Evolutionary conservation across 257 asterid species (phyloP), one percentile per base, ranked within the genome.

Genomic region (Solanum ossicruentum): DNA sequence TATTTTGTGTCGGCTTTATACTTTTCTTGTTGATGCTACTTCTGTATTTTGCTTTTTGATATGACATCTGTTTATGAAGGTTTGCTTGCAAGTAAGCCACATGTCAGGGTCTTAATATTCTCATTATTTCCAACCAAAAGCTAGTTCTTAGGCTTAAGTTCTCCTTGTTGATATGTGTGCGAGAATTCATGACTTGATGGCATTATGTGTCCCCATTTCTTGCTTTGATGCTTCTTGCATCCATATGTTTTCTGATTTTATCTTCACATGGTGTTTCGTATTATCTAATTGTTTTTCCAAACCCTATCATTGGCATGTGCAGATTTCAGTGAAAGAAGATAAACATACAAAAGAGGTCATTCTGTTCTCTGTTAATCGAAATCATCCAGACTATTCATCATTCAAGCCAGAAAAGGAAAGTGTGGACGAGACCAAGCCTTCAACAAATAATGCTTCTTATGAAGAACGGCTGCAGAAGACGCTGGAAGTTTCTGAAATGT

Each of bases 301-400:
- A 82, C 84, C 83, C 83, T 82, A 88, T 26, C 63, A 51, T 84
- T 84, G 87, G 87, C 88, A 73, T 89, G 82, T 17, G 55, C 93
- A 96, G 99, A 93, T 96, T 88, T 88, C 94, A 3, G 95, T 90
- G 79, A 96, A 96, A 90, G 98, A 96, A 89, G 98, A 96, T 86
- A 96, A 95, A 84, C 93, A 96, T 87, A 96, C 93, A 82, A 95
- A 96, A 84, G 99, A 96, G 93, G 89, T 77, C 85, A 89, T 66
- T 4, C 86, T 96, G 52, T 28, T 86, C 85, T 87, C 95, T 16
- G 91, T 96, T 85, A 95, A 95, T 85, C 95, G 92, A 86, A 93
- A 88, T 65, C 99, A 96, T 91, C 89, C 85, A 81, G 97, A 96
- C 26, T 96, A 93, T 87, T 80, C 89, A 83, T 92, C 95, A 84